A percentile compares a stretch with the other conserved stretches of the same genome.
Evolutionary conservation across 805 yeast genomes (phyloP).

Genomic region (Ogataea ramenticola): DNA sequence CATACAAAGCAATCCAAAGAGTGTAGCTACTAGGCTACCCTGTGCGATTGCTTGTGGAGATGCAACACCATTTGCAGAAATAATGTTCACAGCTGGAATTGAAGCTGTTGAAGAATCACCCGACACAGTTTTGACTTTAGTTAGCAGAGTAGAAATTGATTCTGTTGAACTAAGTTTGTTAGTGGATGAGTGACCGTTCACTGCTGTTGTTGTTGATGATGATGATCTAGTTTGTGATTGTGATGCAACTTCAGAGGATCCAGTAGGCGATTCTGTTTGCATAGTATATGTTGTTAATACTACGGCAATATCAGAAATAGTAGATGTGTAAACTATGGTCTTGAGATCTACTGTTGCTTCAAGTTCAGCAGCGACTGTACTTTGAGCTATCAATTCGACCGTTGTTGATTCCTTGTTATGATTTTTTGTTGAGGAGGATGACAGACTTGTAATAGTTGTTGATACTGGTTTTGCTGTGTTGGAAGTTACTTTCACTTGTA

Average conservation of each 20-base stretch:
- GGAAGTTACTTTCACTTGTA: no score
- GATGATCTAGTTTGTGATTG: no score
- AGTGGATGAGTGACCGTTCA: no score
- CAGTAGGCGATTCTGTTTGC: background rate
- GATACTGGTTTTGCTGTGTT: no score
- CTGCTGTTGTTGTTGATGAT: background rate
- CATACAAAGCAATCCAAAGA: conserved; percentile 2
- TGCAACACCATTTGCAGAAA: conserved; percentile 10
- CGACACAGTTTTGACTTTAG: conserved; percentile 1
- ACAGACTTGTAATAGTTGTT: no score
- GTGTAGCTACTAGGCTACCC: conserved; percentile 8
- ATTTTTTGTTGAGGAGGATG: conserved; percentile 2
- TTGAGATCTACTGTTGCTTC: conserved; percentile 9
- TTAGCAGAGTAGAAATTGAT: background rate
- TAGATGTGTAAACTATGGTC: conserved; percentile 17
- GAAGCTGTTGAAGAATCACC: conserved; percentile 3
- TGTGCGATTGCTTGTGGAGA: conserved; percentile 2
- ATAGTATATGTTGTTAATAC: conserved; percentile 17
- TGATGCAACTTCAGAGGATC: background rate
- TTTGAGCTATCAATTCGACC: conserved; percentile 12
- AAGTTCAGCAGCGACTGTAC: conserved; percentile 13
- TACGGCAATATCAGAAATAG: conserved; percentile 17
- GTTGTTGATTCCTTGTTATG: conserved; percentile 5
- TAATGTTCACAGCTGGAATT: conserved; percentile 6
- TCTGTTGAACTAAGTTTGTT: no score